phyloP scores from a whole-genome alignment of 192 early-diverging fungal species.

The Coemansia sp. region DNA sequence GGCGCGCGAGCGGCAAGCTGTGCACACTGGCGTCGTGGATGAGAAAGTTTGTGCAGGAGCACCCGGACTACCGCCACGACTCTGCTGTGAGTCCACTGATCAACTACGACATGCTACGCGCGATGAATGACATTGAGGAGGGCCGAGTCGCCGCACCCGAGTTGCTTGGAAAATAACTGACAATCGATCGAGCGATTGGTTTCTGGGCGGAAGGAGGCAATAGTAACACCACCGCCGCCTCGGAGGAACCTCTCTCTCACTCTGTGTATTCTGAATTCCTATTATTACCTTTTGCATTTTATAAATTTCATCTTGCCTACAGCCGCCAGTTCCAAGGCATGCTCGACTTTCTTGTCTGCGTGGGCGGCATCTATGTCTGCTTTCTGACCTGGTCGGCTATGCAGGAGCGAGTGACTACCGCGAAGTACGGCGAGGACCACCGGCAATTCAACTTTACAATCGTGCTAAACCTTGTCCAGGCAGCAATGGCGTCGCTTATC shows the following conservation, averaged over 20 bases:
- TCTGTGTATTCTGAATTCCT: not conserved
- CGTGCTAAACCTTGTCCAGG: constrained; percentile 85
- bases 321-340: constrained; percentile 16
- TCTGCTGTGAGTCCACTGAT: constrained; percentile 80
- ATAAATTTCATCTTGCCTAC: not conserved
- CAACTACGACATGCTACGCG: constrained; percentile 76
- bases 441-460: constrained; percentile 85
- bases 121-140: constrained; percentile 50
- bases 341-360: constrained; percentile 65
- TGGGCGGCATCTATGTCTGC: constrained; percentile 88
- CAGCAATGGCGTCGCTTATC: constrained; percentile 70
- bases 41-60: constrained; percentile 77
- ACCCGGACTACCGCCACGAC: constrained; percentile 86
- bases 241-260: too few relatives aligned
- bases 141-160: constrained; percentile 34
- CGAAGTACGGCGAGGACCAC: constrained; percentile 66
- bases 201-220: not conserved
- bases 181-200: not conserved
- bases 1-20: constrained; percentile 76
- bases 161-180: constrained; percentile 20
- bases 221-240: too few relatives aligned
- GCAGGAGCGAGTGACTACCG: constrained; percentile 90
- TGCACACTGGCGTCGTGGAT: constrained; percentile 91
- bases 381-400: constrained; percentile 95
- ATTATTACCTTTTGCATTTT: not conserved